These are phyloP conservation scores for Pleurotus tuber-regium DNA, from an alignment of 768 basidiomycete genomes.

Conservation along the genomic window DNA sequence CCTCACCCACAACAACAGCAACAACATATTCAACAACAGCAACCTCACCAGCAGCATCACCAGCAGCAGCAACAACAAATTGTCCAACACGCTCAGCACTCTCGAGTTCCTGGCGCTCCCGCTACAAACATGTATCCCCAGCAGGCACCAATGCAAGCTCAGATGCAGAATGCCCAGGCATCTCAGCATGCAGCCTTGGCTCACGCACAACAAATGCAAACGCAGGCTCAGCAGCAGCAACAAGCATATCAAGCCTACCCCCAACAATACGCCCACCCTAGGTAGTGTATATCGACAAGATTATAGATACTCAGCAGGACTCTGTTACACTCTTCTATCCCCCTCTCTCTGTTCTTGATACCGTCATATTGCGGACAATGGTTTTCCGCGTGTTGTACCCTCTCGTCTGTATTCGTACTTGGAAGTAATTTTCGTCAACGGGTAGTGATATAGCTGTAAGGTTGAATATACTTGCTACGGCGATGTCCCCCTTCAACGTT, in stretches of 20 bases:
- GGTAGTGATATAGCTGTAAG: too few species aligned
- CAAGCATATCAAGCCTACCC: constrained; percentile 10
- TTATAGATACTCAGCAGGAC: not conserved
- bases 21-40: constrained; percentile 41
- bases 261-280: constrained; percentile 11
- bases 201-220: constrained; percentile 26
- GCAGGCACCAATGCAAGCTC: constrained; percentile 33
- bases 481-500: too few species aligned
- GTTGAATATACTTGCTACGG: too few species aligned
- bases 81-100: constrained; percentile 27
- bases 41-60: constrained; percentile 30
- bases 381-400: too few species aligned
- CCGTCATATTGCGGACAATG: too few species aligned
- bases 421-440: too few species aligned
- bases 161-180: constrained; percentile 33
- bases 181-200: constrained; percentile 33
- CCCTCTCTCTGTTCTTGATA: not conserved
- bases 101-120: constrained; percentile 20
- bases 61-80: constrained; percentile 31
- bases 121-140: constrained; percentile 29
- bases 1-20: constrained; percentile 56
- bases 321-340: not conserved
- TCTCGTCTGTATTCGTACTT: too few species aligned
- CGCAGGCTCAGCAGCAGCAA: constrained; percentile 14
- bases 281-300: constrained; percentile 4